Percentiles rank a stretch among this genome's conserved stretches.
Conservation (phyloP, 148 eudicot genomes). For the Limonium bicolor region DNA sequence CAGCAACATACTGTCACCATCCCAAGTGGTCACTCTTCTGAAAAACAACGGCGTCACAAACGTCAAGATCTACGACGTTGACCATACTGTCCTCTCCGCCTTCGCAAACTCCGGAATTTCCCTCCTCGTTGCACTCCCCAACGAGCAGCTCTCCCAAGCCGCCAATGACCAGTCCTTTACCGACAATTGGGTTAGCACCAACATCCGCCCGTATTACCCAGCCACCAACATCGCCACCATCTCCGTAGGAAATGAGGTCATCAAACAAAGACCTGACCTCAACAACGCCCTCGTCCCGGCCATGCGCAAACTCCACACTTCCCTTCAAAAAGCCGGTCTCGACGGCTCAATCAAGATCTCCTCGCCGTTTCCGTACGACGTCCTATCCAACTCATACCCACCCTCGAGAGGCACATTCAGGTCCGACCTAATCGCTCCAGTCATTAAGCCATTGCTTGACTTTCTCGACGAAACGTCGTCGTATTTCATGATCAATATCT, state of each 20-base stretch:
- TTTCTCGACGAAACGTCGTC: neutral
- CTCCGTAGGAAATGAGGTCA: conserved; percentile 85
- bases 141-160: conserved; percentile 54
- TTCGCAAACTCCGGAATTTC: conserved; percentile 19
- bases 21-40: conserved; percentile 59
- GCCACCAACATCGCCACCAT: conserved; percentile 30
- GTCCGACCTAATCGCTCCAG: neutral
- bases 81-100: conserved; percentile 25
- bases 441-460: neutral
- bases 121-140: conserved; percentile 28
- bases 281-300: conserved; percentile 47
- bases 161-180: conserved; percentile 43
- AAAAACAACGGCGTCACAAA: conserved; percentile 33
- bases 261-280: conserved; percentile 27
- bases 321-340: conserved; percentile 19
- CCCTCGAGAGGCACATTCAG: neutral
- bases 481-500: neutral
- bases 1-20: conserved; percentile 46
- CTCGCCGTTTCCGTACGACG: neutral
- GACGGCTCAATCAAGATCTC: neutral
- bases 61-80: conserved; percentile 53
- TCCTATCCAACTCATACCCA: neutral
- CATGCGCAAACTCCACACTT: conserved; percentile 40
- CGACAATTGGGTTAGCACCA: conserved; percentile 51
- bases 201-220: conserved; percentile 31